Percentiles rank a stretch among this genome's conserved stretches.
Conservation (phyloP, 768 basidiomycete genomes). For the Mycena indigotica region DNA sequence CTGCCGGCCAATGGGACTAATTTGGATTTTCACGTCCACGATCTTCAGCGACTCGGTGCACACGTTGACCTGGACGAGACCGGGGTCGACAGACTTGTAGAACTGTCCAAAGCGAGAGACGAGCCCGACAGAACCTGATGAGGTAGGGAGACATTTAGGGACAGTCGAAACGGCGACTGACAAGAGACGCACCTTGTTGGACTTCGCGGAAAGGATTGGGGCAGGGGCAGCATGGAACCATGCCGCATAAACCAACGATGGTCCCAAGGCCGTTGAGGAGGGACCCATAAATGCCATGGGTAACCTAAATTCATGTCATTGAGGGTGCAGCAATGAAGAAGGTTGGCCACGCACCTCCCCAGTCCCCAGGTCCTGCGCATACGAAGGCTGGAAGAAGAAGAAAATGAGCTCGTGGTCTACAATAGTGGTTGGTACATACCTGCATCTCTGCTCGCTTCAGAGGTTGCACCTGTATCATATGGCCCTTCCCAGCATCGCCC, state of each 20-base stretch:
- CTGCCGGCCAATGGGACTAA: slow-evolving; percentile 84
- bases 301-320: slow-evolving; percentile 45
- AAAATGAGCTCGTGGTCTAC: background rate
- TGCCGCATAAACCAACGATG: slow-evolving; percentile 68
- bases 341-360: slow-evolving; percentile 42
- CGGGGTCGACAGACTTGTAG: slow-evolving; percentile 94
- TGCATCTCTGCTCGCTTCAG: slow-evolving; percentile 87
- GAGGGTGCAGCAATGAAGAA: background rate
- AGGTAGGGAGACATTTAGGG: background rate
- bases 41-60: slow-evolving; percentile 86
- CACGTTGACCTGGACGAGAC: slow-evolving; percentile 89
- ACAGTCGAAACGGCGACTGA: background rate
- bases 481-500: slow-evolving; percentile 27
- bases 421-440: slow-evolving; percentile 39
- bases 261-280: slow-evolving; percentile 72
- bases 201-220: slow-evolving; percentile 89
- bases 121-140: slow-evolving; percentile 83
- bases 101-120: slow-evolving; percentile 94
- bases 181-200: slow-evolving; percentile 61
- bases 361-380: slow-evolving; percentile 86
- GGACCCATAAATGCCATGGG: slow-evolving; percentile 85
- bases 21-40: slow-evolving; percentile 96
- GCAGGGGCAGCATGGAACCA: slow-evolving; percentile 80
- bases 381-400: slow-evolving; percentile 66
- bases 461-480: slow-evolving; percentile 81